Conservation (phyloP, 2,329 filamentous ascomycete species). For the Talaromyces sp. region DNA sequence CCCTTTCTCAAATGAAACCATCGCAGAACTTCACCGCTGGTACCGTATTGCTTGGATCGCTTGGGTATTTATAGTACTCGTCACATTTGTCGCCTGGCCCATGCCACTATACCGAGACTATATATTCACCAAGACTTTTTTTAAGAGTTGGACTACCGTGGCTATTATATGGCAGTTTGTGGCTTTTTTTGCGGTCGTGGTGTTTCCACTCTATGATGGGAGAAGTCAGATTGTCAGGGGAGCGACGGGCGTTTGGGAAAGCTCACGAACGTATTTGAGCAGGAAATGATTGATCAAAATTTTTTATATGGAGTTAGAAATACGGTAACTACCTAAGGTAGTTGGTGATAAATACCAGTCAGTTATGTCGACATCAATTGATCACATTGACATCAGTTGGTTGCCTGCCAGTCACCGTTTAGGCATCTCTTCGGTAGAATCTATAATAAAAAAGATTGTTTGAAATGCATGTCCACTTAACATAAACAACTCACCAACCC, state of each 20-base stretch:
- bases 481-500: no score
- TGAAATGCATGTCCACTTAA: no score
- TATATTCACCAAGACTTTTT: slow-evolving; percentile 46
- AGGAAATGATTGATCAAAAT: background rate
- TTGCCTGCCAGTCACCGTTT: no score
- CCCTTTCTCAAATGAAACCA: slow-evolving; percentile 36
- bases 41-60: slow-evolving; percentile 37
- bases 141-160: slow-evolving; percentile 42
- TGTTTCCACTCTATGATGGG: slow-evolving; percentile 48
- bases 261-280: background rate
- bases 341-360: no score
- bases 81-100: slow-evolving; percentile 47
- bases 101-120: slow-evolving; percentile 48
- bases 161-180: slow-evolving; percentile 48
- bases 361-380: no score
- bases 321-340: no score
- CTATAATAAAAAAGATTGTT: no score
- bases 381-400: no score
- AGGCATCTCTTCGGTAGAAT: no score
- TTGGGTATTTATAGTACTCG: slow-evolving; percentile 39
- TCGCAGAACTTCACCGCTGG: slow-evolving; percentile 34
- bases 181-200: slow-evolving; percentile 42
- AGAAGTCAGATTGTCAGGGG: slow-evolving; percentile 32
- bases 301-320: no score
- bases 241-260: background rate